Evolutionary conservation across 2,329 filamentous ascomycete species (phyloP).

Genomic region (Colletotrichum incanum): DNA sequence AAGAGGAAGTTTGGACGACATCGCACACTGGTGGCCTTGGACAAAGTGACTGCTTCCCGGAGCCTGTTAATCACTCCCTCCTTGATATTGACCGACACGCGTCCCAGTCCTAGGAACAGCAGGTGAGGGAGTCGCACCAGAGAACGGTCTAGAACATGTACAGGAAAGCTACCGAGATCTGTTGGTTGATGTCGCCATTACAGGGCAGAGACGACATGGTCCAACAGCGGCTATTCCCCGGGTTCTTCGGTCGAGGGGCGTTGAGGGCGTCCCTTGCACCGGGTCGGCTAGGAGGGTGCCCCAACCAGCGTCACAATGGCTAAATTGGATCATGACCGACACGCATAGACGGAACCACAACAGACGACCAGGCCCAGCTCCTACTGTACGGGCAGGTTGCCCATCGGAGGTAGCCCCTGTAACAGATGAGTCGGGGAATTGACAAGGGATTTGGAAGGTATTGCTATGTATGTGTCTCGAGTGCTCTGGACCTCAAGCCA

Average conservation of each 20-base stretch:
- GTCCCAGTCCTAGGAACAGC: not conserved
- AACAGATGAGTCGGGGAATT: not conserved
- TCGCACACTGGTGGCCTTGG: not conserved
- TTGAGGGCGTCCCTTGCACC: not conserved
- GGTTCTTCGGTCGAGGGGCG: not conserved
- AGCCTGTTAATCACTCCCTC: not conserved
- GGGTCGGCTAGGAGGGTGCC: not conserved
- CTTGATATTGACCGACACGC: too few species aligned
- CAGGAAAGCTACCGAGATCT: not conserved
- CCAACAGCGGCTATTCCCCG: too few species aligned
- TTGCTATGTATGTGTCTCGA: not conserved
- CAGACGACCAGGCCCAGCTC: slow-evolving; percentile 1
- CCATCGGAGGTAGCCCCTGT: not conserved
- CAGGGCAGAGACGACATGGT: not conserved
- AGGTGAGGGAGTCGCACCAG: not conserved
- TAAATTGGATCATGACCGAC: not conserved
- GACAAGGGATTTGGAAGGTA: not conserved
- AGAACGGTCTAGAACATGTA: not conserved
- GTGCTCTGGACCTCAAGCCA: not conserved
- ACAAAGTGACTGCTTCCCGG: not conserved
- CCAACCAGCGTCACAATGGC: not conserved
- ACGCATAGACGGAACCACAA: slow-evolving; percentile 8
- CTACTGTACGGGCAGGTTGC: not conserved
- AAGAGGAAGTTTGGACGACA: not conserved
- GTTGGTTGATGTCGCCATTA: not conserved